phyloP scores from a whole-genome alignment of 2,329 filamentous ascomycete species.

The Botryotinia narcissicola region DNA sequence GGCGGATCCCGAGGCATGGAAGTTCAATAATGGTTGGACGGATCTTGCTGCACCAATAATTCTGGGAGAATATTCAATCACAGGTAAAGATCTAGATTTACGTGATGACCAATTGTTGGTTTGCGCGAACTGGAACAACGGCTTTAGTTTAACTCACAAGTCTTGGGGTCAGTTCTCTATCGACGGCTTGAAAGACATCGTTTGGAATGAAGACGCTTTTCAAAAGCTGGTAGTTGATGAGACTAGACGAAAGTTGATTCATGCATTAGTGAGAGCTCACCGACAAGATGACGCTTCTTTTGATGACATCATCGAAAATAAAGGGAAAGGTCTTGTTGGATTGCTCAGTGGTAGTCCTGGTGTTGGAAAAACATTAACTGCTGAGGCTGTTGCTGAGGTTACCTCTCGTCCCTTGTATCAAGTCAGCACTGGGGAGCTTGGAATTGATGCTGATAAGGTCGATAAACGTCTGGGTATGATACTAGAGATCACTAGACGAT shows the following conservation, averaged over 20 bases:
- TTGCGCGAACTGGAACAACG: slow-evolving; percentile 6
- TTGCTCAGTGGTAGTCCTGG: slow-evolving; percentile 8
- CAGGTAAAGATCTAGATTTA: neutral
- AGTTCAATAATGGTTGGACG: neutral
- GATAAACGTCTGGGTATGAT: neutral
- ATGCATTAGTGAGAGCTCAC: slow-evolving; percentile 2
- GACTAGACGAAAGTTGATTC: slow-evolving; percentile 4
- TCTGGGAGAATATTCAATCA: neutral
- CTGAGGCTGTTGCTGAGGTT: slow-evolving; percentile 19
- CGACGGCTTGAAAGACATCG: neutral
- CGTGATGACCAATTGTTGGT: neutral
- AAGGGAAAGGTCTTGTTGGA: slow-evolving; percentile 16
- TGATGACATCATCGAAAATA: slow-evolving; percentile 16
- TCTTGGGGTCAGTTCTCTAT: slow-evolving; percentile 9
- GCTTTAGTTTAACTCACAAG: slow-evolving; percentile 9
- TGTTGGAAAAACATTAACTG: slow-evolving; percentile 16
- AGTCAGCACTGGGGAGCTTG: slow-evolving; percentile 12
- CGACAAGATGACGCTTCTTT: slow-evolving; percentile 11
- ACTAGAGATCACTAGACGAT: slow-evolving; percentile 3
- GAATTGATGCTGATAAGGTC: neutral
- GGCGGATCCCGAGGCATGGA: slow-evolving; percentile 2
- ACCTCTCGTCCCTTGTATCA: slow-evolving; percentile 8
- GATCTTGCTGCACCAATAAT: neutral
- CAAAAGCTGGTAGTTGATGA: slow-evolving; percentile 6
- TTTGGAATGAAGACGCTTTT: slow-evolving; percentile 15